Percentiles rank a stretch among this genome's conserved stretches.
Evolutionary conservation across 805 yeast genomes (phyloP).

Genomic region (Sporopachydermia lactativora): DNA sequence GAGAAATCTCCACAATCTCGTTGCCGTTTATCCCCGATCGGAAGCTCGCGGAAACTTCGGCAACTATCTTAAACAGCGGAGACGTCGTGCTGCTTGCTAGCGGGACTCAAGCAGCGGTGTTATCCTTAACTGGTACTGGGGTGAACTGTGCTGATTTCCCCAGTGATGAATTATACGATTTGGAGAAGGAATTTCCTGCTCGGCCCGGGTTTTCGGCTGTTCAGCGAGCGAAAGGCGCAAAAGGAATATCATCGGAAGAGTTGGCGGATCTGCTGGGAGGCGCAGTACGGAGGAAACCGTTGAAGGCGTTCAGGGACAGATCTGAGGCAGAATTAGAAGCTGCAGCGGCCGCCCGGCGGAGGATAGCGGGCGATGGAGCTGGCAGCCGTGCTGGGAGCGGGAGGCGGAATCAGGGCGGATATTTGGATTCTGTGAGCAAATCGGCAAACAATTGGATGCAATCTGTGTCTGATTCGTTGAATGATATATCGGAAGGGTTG

Average conservation of each 20-base stretch:
- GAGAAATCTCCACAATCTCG: slow-evolving; percentile 37
- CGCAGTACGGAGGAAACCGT: slow-evolving; percentile 14
- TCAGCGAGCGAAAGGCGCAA: slow-evolving; percentile 78
- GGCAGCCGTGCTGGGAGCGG: slow-evolving; percentile 4
- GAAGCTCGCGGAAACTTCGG: slow-evolving; percentile 26
- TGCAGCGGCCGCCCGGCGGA: neutral
- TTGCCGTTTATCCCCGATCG: slow-evolving; percentile 30
- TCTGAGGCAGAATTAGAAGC: slow-evolving; percentile 4
- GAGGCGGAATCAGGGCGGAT: neutral
- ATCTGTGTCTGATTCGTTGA: neutral
- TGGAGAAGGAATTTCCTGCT: slow-evolving; percentile 50
- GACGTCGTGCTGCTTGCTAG: slow-evolving; percentile 35
- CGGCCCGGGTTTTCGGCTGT: slow-evolving; percentile 70
- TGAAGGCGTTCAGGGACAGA: slow-evolving; percentile 3
- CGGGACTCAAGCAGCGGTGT: slow-evolving; percentile 36
- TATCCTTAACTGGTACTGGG: slow-evolving; percentile 35
- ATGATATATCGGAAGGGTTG: slow-evolving; percentile 1
- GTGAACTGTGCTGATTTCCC: slow-evolving; percentile 13
- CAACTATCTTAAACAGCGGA: slow-evolving; percentile 29
- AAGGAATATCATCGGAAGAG: slow-evolving; percentile 44
- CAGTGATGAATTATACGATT: slow-evolving; percentile 55
- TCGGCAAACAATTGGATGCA: neutral
- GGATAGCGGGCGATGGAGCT: slow-evolving; percentile 4
- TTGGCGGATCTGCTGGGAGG: slow-evolving; percentile 21
- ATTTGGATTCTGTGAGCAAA: neutral